A percentile compares a stretch with the other conserved stretches of the same genome.
Evolutionary conservation across 2,329 filamentous ascomycete species (phyloP).

Genomic region (Elsinoe batatas): DNA sequence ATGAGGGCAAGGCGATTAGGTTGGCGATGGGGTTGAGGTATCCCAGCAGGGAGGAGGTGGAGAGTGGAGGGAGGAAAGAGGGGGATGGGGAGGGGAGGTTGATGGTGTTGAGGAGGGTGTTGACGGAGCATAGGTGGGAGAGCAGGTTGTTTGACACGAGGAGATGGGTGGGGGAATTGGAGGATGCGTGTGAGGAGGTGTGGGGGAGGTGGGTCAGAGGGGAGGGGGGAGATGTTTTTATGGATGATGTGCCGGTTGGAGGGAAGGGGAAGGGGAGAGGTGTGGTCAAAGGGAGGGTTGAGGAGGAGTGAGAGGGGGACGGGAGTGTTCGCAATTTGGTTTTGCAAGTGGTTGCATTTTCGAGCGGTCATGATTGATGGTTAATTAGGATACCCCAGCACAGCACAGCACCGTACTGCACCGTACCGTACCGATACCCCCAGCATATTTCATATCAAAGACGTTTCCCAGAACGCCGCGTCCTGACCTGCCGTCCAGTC

Average conservation of each 20-base stretch:
- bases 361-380: no score
- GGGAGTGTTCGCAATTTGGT: neutral
- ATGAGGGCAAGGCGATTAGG: constrained; percentile 65
- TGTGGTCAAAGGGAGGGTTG: neutral
- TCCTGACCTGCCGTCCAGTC: no score
- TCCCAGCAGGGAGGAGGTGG: constrained; percentile 33
- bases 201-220: constrained; percentile 83
- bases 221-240: constrained; percentile 85
- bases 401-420: no score
- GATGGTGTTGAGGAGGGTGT: constrained; percentile 62
- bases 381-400: no score
- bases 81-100: constrained; percentile 50
- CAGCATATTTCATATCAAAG: no score
- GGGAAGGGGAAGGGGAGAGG: neutral
- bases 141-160: constrained; percentile 85
- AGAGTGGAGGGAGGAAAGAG: constrained; percentile 37
- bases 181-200: constrained; percentile 76
- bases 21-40: constrained; percentile 59
- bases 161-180: constrained; percentile 83
- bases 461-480: no score
- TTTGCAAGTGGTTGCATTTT: no score
- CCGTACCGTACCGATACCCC: no score
- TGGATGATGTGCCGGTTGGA: constrained; percentile 33
- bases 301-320: neutral
- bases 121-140: constrained; percentile 76